Conservation (phyloP, 2,329 filamentous ascomycete genomes). For the Colletotrichum chlorophyti region DNA sequence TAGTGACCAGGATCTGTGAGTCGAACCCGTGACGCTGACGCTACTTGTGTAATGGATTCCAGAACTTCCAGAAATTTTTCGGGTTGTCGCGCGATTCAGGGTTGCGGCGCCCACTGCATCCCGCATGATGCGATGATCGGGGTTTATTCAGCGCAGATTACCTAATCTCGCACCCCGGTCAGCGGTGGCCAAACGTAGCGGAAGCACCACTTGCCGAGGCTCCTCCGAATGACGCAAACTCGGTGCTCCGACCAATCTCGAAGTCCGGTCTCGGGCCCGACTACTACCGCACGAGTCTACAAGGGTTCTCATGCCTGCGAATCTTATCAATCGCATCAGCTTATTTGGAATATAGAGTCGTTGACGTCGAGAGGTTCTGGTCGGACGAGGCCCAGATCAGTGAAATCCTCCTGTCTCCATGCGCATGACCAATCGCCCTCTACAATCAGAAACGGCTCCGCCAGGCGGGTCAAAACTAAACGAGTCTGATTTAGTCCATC, state of each 20-base stretch:
- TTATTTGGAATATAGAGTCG: neutral
- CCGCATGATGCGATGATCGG: conserved; percentile 11
- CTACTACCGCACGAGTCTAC: neutral
- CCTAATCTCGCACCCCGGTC: conserved; percentile 1
- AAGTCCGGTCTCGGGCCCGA: conserved; percentile 14
- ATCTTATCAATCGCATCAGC: neutral
- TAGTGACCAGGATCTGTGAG: conserved; percentile 14
- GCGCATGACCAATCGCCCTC: no score
- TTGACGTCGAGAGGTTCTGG: conserved; percentile 10
- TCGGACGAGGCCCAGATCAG: neutral
- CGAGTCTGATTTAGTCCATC: no score
- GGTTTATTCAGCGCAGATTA: conserved; percentile 18
- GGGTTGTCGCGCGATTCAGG: conserved; percentile 20
- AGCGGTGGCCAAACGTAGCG: neutral
- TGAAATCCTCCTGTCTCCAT: no score
- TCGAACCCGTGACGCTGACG: neutral
- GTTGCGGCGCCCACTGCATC: neutral
- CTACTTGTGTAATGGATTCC: conserved; percentile 23
- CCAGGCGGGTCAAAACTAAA: no score
- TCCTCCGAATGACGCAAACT: conserved; percentile 17
- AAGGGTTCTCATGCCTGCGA: conserved; percentile 15
- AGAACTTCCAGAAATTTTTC: conserved; percentile 20
- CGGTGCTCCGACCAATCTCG: conserved; percentile 13
- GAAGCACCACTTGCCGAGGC: conserved; percentile 23
- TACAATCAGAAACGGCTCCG: no score